A percentile compares a stretch with the other conserved stretches of the same genome.
Evolutionary conservation across 805 yeast species (phyloP).

Genomic region (Suhomyces xylopsoci): DNA sequence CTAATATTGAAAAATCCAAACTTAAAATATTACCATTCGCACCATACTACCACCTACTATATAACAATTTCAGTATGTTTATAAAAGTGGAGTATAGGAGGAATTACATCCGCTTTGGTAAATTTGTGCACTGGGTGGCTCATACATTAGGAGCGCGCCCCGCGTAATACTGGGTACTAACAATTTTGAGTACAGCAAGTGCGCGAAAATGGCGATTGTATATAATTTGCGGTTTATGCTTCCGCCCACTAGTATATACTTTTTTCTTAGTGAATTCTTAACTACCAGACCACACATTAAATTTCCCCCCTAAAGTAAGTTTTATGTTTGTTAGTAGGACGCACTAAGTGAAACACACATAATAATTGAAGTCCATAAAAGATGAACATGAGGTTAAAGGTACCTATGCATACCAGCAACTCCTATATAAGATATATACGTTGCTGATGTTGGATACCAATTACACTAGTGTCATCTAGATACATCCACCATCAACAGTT

Average conservation of each 20-base stretch:
- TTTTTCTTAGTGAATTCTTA: slow-evolving; percentile 6
- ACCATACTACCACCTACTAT: neutral
- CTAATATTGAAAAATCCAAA: neutral
- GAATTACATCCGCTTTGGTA: slow-evolving; percentile 2
- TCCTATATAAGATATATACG: neutral
- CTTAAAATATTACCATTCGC: neutral
- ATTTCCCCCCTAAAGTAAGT: slow-evolving; percentile 6
- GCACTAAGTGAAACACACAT: slow-evolving; percentile 1
- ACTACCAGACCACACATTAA: slow-evolving; percentile 7
- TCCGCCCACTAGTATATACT: slow-evolving; percentile 1
- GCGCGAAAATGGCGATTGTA: slow-evolving; percentile 2
- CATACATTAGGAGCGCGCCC: slow-evolving; percentile 4
- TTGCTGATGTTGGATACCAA: neutral
- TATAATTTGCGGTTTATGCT: slow-evolving; percentile 3
- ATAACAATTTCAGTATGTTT: neutral
- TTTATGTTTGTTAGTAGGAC: slow-evolving; percentile 1
- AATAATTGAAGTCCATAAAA: neutral
- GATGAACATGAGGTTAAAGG: neutral
- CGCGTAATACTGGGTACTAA: slow-evolving; percentile 13
- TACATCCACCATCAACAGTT: neutral
- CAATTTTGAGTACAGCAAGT: slow-evolving; percentile 13
- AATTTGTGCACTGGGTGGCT: slow-evolving; percentile 6
- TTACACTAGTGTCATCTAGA: neutral
- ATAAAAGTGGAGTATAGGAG: slow-evolving; percentile 2
- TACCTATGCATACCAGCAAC: neutral